These are phyloP conservation scores for Daedaleopsis nitida DNA, from an alignment of 768 basidiomycete genomes.

Conservation along the genomic window DNA sequence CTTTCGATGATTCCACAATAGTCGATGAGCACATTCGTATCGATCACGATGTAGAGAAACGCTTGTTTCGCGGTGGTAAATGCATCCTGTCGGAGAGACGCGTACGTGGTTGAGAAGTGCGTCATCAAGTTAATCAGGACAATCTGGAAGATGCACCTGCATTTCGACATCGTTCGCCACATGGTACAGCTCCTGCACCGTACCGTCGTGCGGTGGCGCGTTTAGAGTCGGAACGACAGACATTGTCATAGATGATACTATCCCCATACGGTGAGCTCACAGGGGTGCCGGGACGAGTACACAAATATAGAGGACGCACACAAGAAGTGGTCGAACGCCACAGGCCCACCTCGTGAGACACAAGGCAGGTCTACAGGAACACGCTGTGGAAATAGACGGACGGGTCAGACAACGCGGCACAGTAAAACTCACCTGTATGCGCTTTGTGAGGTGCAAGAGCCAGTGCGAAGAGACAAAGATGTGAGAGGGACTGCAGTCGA, in stretches of 20 bases:
- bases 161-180: slow-evolving; percentile 72
- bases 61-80: slow-evolving; percentile 18
- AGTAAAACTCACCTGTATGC: neutral
- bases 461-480: neutral
- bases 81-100: slow-evolving; percentile 19
- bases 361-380: neutral
- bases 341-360: neutral
- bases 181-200: slow-evolving; percentile 26
- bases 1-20: slow-evolving; percentile 63
- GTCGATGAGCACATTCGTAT: slow-evolving; percentile 79
- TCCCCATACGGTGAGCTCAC: neutral
- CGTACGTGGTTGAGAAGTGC: neutral
- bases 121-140: neutral
- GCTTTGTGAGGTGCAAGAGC: neutral
- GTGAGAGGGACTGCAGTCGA: neutral
- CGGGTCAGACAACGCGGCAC: neutral
- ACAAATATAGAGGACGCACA: neutral
- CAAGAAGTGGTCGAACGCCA: neutral
- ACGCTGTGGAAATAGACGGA: neutral
- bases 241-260: neutral
- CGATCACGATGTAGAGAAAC: slow-evolving; percentile 59
- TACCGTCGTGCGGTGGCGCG: slow-evolving; percentile 15
- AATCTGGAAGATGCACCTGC: slow-evolving; percentile 44
- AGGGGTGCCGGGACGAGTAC: neutral
- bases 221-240: neutral